A percentile compares a stretch with the other conserved stretches of the same genome.
Evolutionary conservation across 163 green algal genomes (phyloP).

Genomic region (Chloromonas sp.): DNA sequence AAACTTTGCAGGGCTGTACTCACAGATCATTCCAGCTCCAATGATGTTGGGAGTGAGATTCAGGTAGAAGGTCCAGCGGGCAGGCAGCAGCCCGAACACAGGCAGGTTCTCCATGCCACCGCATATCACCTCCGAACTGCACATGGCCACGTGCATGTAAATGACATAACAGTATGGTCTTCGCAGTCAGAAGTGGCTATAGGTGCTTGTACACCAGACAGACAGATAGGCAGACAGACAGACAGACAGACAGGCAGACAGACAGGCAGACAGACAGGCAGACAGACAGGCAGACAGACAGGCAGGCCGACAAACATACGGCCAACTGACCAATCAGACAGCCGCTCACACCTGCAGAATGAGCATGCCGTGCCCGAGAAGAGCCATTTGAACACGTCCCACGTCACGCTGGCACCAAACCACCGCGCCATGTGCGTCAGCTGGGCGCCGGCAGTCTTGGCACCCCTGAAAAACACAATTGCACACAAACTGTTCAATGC

Average conservation of each 20-base stretch:
- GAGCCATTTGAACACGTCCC: constrained; percentile 11
- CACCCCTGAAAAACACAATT: not conserved
- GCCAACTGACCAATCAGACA: too few relatives aligned
- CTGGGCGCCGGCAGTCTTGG: constrained; percentile 3
- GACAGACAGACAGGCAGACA: too few relatives aligned
- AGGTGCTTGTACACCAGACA: too few relatives aligned
- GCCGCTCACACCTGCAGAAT: constrained; percentile 5
- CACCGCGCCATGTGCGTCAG: constrained; percentile 8
- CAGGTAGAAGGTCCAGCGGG: constrained; percentile 6
- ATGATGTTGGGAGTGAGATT: constrained; percentile 8
- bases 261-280: too few relatives aligned
- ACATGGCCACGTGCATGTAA: not conserved
- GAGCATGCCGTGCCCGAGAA: not conserved
- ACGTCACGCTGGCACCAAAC: constrained; percentile 1
- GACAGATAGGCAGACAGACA: too few relatives aligned
- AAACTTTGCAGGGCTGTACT: not conserved
- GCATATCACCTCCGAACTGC: not conserved
- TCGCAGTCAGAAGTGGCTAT: too few relatives aligned
- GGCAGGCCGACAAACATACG: too few relatives aligned
- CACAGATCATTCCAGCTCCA: constrained; percentile 9
- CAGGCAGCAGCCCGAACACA: constrained; percentile 4
- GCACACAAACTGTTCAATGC: too few relatives aligned
- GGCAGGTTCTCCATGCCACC: constrained; percentile 8
- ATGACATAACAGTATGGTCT: not conserved
- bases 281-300: too few relatives aligned